A percentile compares a stretch with the other conserved stretches of the same genome.
Evolutionary conservation across 768 basidiomycete species (phyloP).

Genomic region (Chalciporus piperatus): DNA sequence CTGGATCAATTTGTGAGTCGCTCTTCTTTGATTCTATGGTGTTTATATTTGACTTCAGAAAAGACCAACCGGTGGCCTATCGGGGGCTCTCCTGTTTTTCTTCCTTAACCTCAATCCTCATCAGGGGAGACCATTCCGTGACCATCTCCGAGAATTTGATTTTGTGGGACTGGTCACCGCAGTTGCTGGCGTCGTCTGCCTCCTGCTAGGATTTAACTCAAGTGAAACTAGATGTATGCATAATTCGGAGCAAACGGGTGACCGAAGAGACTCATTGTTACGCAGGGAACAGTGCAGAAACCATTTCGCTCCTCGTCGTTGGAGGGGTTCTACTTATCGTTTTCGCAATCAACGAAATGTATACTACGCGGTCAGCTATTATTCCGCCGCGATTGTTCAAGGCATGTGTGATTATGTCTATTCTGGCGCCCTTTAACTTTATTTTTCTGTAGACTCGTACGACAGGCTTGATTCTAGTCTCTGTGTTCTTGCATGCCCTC

Average conservation of each 20-base stretch:
- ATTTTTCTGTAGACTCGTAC: conserved; percentile 35
- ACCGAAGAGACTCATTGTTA: neutral
- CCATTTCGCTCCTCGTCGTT: conserved; percentile 37
- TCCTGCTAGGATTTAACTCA: conserved; percentile 39
- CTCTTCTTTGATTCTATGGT: neutral
- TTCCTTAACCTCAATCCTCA: conserved; percentile 37
- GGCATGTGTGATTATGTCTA: conserved; percentile 7
- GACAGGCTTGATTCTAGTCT: conserved; percentile 31
- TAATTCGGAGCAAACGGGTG: neutral
- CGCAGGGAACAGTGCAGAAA: conserved; percentile 29
- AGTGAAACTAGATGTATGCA: conserved; percentile 32
- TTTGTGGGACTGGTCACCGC: conserved; percentile 36
- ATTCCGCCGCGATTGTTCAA: conserved; percentile 40
- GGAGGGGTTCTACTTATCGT: conserved; percentile 31
- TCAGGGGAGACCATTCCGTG: conserved; percentile 29
- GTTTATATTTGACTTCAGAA: neutral
- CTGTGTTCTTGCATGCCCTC: conserved; percentile 34
- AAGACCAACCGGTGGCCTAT: conserved; percentile 37
- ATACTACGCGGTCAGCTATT: conserved; percentile 35
- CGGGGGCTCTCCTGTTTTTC: conserved; percentile 31
- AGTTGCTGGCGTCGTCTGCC: conserved; percentile 35
- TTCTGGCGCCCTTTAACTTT: neutral
- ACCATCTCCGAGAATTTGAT: conserved; percentile 37
- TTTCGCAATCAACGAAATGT: conserved; percentile 34
- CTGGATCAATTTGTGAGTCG: conserved; percentile 34